A percentile compares a stretch with the other conserved stretches of the same genome.
These are phyloP conservation scores for Fusarium acutatum DNA, from an alignment of 2,329 filamentous ascomycete genomes.

Conservation along the genomic window DNA sequence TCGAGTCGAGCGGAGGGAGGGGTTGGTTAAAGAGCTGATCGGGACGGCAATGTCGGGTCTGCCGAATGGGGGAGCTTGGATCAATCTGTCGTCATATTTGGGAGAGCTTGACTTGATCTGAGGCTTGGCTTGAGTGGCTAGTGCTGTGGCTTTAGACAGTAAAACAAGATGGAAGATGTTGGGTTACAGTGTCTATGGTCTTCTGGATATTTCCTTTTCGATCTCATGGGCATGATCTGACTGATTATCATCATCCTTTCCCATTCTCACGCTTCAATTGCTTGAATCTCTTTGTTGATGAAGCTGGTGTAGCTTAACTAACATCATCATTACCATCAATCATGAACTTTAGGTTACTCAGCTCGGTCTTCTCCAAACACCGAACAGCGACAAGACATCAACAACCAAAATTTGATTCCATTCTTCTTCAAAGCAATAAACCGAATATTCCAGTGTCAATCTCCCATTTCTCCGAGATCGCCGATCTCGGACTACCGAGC, in stretches of 20 bases:
- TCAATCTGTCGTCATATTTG: background rate
- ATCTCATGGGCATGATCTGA: background rate
- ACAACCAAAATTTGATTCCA: background rate
- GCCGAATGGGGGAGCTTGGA: constrained; percentile 33
- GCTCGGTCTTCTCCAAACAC: constrained; percentile 12
- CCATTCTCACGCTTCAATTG: accelerated
- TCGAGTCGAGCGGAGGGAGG: constrained; percentile 21
- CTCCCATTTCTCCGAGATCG: constrained; percentile 9
- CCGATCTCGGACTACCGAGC: constrained; percentile 24
- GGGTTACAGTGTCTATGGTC: background rate
- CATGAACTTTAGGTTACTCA: constrained; percentile 1
- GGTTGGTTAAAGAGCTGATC: constrained; percentile 19
- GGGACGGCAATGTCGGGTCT: constrained; percentile 38
- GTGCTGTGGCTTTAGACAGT: background rate
- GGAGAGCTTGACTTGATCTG: background rate
- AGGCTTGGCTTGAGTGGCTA: constrained; percentile 6
- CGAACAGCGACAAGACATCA: constrained; percentile 9
- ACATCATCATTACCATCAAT: background rate
- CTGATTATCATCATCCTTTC: accelerated
- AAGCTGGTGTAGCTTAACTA: background rate
- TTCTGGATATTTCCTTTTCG: background rate
- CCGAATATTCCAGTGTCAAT: background rate
- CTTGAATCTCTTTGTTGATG: background rate
- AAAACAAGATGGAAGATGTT: background rate
- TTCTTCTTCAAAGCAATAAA: background rate